Base-by-base conservation (phyloP, 2,329 filamentous ascomycete genomes). In the Septoria linicola region DNA sequence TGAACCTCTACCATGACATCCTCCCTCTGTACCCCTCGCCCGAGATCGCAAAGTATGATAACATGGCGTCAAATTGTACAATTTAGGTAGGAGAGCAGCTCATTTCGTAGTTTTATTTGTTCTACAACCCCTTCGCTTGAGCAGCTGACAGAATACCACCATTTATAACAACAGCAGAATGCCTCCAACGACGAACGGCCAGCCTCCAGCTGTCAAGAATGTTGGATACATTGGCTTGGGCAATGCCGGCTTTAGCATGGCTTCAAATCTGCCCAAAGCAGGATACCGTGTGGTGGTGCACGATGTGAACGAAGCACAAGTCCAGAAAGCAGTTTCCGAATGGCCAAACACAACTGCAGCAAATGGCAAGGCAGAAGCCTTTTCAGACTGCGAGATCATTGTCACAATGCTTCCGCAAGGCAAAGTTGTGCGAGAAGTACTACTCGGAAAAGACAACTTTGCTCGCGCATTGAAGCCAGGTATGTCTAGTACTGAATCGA, bases 351-450 rank as follows among this genome's bases (percentile, higher is more conserved):
- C 66, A 6, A 63, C 57, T 2, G 60, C 62, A 11, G 61, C 64
- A 4, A 57, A 63, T 7, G 59, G 59, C 13, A 51, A 55, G 11
- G 43, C 59, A 0, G 57, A 63, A 27, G 63, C 63, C 0, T 69
- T 69, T 51, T 57, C 59, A 19, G 65, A 67, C 21, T 66, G 62
- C 51, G 61, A 68, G 51, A 55, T 68, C 8, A 61, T 70, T n/a
- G 51, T 70, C 8, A 69, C 67, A 0, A 70, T 70, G 67, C 59
- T 70, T 0, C 67, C 66, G 1, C 63, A 70, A 48, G 67, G 66
- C n/a, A 68, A 68, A 46, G 59, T 68, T 34, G 67, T 69, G 7
- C 53, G 63, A 49, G 63, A 66, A 30, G 67, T 68, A 2, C 40
- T 68, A 8, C 49, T 68, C 1, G 62, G 63, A n/a, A 49, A 56